Conservation (phyloP, 352 stramenopile species). For the Globisporangium rhizosaccharum region DNA sequence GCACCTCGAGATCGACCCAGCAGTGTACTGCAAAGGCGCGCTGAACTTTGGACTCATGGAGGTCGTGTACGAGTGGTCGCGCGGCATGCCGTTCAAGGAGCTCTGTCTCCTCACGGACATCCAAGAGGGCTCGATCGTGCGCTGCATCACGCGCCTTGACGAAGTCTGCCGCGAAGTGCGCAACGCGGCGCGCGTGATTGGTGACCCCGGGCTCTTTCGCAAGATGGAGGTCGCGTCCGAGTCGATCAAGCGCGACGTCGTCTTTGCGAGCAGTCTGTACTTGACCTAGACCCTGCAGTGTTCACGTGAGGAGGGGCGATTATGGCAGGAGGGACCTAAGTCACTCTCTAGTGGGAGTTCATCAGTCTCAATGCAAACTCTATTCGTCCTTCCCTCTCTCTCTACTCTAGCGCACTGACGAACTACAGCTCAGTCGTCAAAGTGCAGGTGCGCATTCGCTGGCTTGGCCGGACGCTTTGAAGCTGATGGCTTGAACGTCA, state of each 20-base stretch:
- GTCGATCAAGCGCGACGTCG: constrained; percentile 97
- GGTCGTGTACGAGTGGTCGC: constrained; percentile 97
- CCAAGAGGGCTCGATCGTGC: constrained; percentile 97
- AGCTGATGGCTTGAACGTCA: not conserved
- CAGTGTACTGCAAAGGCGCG: constrained; percentile 87
- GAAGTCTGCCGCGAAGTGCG: constrained; percentile 97
- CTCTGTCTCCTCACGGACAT: constrained; percentile 95
- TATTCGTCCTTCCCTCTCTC: too few species aligned
- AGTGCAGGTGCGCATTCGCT: constrained; percentile 26
- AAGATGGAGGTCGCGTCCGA: constrained; percentile 98
- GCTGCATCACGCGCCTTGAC: constrained; percentile 96
- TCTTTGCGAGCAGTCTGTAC: constrained; percentile 97
- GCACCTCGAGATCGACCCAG: constrained; percentile 84
- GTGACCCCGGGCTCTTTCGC: constrained; percentile 94
- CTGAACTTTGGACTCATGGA: constrained; percentile 96
- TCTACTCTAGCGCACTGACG: too few species aligned
- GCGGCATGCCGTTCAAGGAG: constrained; percentile 95
- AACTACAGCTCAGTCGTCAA: constrained; percentile 14
- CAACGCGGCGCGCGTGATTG: constrained; percentile 92
- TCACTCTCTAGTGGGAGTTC: not conserved
- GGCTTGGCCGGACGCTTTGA: too few species aligned
- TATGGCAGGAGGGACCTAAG: too few species aligned
- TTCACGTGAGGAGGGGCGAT: too few species aligned
- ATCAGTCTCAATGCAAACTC: too few species aligned
- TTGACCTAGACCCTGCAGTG: constrained; percentile 37